phyloP scores from a whole-genome alignment of 208 protist species.

The Endotrypanum monterogeii region DNA sequence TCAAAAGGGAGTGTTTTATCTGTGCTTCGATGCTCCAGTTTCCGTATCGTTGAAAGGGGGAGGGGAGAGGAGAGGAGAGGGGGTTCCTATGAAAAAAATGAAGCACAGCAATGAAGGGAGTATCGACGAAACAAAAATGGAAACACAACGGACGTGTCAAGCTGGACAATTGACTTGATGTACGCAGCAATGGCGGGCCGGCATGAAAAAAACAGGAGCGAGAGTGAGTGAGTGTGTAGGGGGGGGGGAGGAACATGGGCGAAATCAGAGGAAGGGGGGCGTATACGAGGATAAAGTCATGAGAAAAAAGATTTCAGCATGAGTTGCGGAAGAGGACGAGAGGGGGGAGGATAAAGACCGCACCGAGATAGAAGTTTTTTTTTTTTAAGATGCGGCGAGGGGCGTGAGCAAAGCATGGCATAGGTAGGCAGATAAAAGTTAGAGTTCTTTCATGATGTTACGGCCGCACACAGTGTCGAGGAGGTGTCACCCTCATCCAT shows the following conservation, averaged over 20 bases:
- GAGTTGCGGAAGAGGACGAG: not conserved
- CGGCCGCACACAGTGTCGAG: not conserved
- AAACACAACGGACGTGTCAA: not conserved
- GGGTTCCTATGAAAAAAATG: not conserved
- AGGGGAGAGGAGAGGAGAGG: slow-evolving; percentile 1
- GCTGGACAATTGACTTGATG: not conserved
- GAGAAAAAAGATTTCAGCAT: not conserved
- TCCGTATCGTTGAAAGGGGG: not conserved
- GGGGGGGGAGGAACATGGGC: not conserved
- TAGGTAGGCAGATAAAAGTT: not conserved
- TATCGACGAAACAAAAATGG: not conserved
- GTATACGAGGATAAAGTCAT: slow-evolving; percentile 7
- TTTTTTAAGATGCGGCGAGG: no score
- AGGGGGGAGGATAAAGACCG: not conserved
- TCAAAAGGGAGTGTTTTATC: no score
- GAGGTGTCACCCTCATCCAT: no score
- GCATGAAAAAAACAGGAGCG: no score
- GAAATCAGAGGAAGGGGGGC: slow-evolving; percentile 2
- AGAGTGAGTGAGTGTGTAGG: not conserved
- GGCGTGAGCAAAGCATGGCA: not conserved
- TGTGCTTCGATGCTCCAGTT: no score
- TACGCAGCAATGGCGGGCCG: no score
- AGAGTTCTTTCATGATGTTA: not conserved
- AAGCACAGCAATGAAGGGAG: not conserved
- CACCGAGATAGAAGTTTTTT: no score